Evolutionary conservation across 805 yeast species (phyloP).

Genomic region (Priceomyces fermenticarens): DNA sequence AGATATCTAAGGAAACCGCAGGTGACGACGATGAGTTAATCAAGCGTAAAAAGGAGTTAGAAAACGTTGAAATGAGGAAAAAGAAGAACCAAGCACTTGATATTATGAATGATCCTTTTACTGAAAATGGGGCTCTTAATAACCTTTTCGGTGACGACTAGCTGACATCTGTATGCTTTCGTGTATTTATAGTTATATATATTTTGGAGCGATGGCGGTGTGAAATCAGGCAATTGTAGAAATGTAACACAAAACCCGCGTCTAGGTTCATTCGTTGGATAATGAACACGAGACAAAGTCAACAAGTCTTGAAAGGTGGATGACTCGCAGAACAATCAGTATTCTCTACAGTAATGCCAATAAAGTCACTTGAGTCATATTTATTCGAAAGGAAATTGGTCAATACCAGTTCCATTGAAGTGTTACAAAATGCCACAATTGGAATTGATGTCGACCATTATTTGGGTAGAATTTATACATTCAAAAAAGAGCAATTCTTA

Average conservation of each 20-base stretch:
- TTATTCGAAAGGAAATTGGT: conserved; percentile 66
- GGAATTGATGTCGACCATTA: conserved; percentile 88
- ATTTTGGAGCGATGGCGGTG: not conserved
- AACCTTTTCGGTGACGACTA: conserved; percentile 51
- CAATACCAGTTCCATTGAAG: conserved; percentile 58
- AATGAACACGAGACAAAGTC: no score
- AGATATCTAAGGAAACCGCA: conserved; percentile 48
- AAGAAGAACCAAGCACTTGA: conserved; percentile 44
- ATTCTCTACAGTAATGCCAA: conserved; percentile 31
- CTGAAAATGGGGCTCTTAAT: conserved; percentile 66
- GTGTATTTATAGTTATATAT: not conserved
- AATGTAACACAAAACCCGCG: not conserved
- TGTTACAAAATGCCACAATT: conserved; percentile 61
- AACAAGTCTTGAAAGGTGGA: not conserved
- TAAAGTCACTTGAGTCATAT: conserved; percentile 60
- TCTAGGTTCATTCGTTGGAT: no score
- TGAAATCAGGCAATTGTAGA: not conserved
- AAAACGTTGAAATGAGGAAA: conserved; percentile 43
- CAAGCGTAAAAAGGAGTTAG: conserved; percentile 55
- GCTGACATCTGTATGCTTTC: not conserved
- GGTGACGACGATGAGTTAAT: conserved; percentile 28
- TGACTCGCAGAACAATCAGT: not conserved
- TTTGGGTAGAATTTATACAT: conserved; percentile 56
- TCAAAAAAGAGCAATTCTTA: conserved; percentile 63
- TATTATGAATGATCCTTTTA: conserved; percentile 68